Evolutionary conservation across 2,329 filamentous ascomycete genomes (phyloP).

Genomic region (Trichoderma atrobrunneum): DNA sequence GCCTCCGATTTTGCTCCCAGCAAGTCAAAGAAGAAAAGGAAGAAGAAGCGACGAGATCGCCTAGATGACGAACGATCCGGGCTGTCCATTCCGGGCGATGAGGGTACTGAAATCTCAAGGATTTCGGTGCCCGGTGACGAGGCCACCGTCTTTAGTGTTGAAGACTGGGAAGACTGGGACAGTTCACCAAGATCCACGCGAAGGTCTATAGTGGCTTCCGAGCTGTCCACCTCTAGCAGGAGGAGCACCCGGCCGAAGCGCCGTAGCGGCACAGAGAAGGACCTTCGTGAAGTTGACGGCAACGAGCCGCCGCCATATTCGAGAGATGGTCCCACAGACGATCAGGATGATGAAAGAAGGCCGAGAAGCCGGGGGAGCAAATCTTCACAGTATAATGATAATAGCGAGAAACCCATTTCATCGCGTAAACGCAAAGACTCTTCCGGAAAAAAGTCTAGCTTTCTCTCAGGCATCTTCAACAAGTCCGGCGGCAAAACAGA

Average conservation of each 20-base stretch:
- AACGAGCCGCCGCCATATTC: conserved; percentile 35
- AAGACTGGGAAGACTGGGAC: conserved; percentile 17
- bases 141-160: conserved; percentile 10
- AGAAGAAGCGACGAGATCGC: conserved; percentile 12
- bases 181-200: conserved; percentile 11
- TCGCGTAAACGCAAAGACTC: conserved; percentile 37
- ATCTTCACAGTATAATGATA: conserved; percentile 35
- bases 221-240: conserved; percentile 39
- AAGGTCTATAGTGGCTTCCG: conserved; percentile 34
- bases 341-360: conserved; percentile 36
- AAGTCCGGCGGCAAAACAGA: conserved; percentile 34
- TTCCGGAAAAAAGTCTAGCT: conserved; percentile 39
- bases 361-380: conserved; percentile 34
- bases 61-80: conserved; percentile 29
- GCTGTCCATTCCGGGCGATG: conserved; percentile 23
- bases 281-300: conserved; percentile 33
- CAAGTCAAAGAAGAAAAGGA: conserved; percentile 15
- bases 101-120: conserved; percentile 8
- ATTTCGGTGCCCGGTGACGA: conserved; percentile 9
- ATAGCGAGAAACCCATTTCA: conserved; percentile 46
- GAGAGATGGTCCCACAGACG: conserved; percentile 37
- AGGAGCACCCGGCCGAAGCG: conserved; percentile 42
- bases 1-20: neutral
- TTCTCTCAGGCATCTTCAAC: conserved; percentile 51
- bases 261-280: conserved; percentile 37